Conservation (phyloP, 495 filamentous ascomycete genomes). For the Recurvomyces mirabilis region DNA sequence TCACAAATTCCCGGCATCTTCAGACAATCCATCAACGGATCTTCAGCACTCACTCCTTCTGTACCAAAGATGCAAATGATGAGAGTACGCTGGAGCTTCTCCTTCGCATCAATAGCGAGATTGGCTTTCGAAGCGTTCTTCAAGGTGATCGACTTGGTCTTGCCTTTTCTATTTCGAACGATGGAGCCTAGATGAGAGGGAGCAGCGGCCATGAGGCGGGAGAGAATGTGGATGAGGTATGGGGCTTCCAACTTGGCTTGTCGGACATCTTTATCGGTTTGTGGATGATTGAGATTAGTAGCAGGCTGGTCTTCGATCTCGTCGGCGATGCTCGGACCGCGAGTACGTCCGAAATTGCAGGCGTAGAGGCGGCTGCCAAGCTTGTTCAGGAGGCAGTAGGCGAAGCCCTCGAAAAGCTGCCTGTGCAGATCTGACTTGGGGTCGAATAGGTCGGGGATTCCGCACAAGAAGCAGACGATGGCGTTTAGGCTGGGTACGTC, state of each 20-base stretch:
- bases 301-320: constrained; percentile 13
- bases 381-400: constrained; percentile 23
- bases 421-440: constrained; percentile 15
- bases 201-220: constrained; percentile 23
- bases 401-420: constrained; percentile 29
- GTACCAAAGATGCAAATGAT: constrained; percentile 26
- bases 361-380: constrained; percentile 23
- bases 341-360: constrained; percentile 21
- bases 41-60: constrained; percentile 16
- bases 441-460: constrained; percentile 14
- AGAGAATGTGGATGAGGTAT: constrained; percentile 25
- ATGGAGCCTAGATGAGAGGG: constrained; percentile 21
- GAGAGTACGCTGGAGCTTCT: constrained; percentile 29
- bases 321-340: constrained; percentile 15
- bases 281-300: background rate
- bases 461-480: constrained; percentile 12
- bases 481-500: constrained; percentile 3
- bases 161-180: background rate
- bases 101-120: constrained; percentile 22
- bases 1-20: constrained; percentile 26
- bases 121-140: constrained; percentile 12
- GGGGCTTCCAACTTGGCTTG: constrained; percentile 22
- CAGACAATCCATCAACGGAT: constrained; percentile 18
- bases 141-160: constrained; percentile 3
- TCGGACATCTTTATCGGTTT: constrained; percentile 8